Base-by-base conservation (phyloP, 2,329 filamentous ascomycete genomes). In the Sarocladium oryzae region DNA sequence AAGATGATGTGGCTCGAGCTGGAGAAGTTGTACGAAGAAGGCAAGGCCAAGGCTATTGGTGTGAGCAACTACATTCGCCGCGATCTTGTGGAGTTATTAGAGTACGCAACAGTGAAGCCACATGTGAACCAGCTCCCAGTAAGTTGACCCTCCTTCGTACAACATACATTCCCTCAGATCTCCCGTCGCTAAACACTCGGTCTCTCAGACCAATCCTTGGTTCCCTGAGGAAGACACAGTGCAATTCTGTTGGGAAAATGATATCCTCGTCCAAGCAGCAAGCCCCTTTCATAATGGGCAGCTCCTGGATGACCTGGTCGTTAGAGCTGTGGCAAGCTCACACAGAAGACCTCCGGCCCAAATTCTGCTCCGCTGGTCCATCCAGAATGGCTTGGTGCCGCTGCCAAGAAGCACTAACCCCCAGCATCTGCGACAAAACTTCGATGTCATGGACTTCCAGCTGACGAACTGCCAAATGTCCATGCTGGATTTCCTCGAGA, bases 71-170 rank as follows among this genome's bases (percentile, higher is more conserved):
- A 79, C 58, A 82, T 82, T 2, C 75, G 82, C 45, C 73, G 75
- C 38, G 81, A 88, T 60, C 78, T 89, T 23, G 79, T 89, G 60
- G 82, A 86, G 65, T 74, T 89, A 71, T 84, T 79, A 63, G 63
- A 66, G 28, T 84, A 81, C 63, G 84, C 83, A n/a, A 76, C 75
- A 40, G 68, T 79, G 77, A 85, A 84, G 45, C 86, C 85, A n/a
- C 77, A 80, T 41, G 82, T 86, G 6, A 88, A 88, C 61, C 86
- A 89, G 64, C 80, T 88, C 55, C 84, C 86, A 76, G 84, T 85
- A 63, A 63, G 73, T 37, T n/a, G 16, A 37, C 21, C 16, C 11
- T 23, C 48, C 28, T n/a, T n/a, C n/a, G n/a, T n/a, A n/a, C n/a
- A n/a, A n/a, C n/a, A n/a, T n/a, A 21, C 16, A 7, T 32, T 13